Evolutionary conservation across 2,329 filamentous ascomycete species (phyloP), one percentile per base, ranked within the genome.

Genomic region (Penicillium sp.): DNA sequence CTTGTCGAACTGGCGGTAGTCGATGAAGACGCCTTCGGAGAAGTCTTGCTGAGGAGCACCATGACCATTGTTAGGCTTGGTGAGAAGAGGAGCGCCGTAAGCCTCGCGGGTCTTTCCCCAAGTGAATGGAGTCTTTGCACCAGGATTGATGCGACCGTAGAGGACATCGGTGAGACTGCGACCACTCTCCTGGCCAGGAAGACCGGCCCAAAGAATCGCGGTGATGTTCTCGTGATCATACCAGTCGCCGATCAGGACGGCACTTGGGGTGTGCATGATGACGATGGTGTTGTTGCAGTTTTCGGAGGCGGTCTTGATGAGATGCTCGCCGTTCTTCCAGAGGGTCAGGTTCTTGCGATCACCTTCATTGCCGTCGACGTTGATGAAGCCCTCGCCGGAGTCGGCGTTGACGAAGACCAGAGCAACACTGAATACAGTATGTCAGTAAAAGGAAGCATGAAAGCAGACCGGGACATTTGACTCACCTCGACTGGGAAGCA

Each of bases 331-430:
- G 54, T 87, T 83, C 56, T 87, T 81, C 93, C 93, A 97, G 0
- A 96, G 80, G 0, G 92, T 96, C 33, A 99, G 80, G 75, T 99
- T 97, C 67, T 92, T 92, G 49, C 94, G 88, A 72, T 97, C 93
- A 54, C 94, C 94, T 55, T 82, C 79, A 71, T 97, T 97, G 50
- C 85, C 88, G 59, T 92, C 93, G 1, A 95, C 84, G 24, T 77
- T 82, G 67, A 97, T 91, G 76, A 85, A 97, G 5, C 91, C 92
- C 75, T 97, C 94, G 49, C 93, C 93, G 3, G 88, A 84, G 69
- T 92, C 83, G 13, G 92, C 87, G 63, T 96, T 96, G 67, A 90
- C 92, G 65, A 97, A 97, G 10, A 97, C 92, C 37, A 99, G 83
- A 19, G 83, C 77, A 21, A 81, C 79, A 47, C 76, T 71, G 21